Evolutionary conservation across 1,284 basidiomycete genomes (phyloP).

Genomic region (Malassezia brasiliensis): DNA sequence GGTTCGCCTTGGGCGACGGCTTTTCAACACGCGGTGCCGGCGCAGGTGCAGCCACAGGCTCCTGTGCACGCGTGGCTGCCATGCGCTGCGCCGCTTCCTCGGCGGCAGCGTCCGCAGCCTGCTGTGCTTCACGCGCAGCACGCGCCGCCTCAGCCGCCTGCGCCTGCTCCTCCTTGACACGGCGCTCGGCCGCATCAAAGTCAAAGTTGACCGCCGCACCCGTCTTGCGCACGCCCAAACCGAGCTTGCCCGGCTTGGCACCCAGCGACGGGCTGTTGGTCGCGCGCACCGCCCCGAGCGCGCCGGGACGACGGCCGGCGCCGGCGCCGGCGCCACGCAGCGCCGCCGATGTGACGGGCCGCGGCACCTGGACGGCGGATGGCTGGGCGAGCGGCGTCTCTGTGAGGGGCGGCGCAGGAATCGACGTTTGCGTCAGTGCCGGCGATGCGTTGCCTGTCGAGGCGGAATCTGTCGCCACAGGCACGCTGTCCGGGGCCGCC

Average conservation of each 20-base stretch:
- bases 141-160: constrained; percentile 12
- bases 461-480: constrained; percentile 8
- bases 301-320: constrained; percentile 8
- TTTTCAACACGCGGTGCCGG: constrained; percentile 12
- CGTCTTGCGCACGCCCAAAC: constrained; percentile 38
- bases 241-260: constrained; percentile 32
- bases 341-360: constrained; percentile 34
- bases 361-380: constrained; percentile 23
- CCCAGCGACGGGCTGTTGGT: constrained; percentile 19
- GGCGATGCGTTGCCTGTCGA: constrained; percentile 28
- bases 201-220: constrained; percentile 40
- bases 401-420: constrained; percentile 24
- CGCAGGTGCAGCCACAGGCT: constrained; percentile 21
- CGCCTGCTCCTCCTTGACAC: constrained; percentile 40
- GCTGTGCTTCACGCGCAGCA: constrained; percentile 20
- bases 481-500: not conserved
- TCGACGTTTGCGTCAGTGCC: constrained; percentile 13
- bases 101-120: constrained; percentile 26
- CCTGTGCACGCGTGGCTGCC: constrained; percentile 19
- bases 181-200: constrained; percentile 43
- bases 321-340: constrained; percentile 23
- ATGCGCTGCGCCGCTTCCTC: constrained; percentile 22
- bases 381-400: constrained; percentile 20
- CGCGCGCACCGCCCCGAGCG: constrained; percentile 20
- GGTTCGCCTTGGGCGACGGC: constrained; percentile 49